Percentiles rank a stretch among this genome's conserved stretches.
Evolutionary conservation across 768 basidiomycete species (phyloP).

Genomic region (Lentinula raphanica): DNA sequence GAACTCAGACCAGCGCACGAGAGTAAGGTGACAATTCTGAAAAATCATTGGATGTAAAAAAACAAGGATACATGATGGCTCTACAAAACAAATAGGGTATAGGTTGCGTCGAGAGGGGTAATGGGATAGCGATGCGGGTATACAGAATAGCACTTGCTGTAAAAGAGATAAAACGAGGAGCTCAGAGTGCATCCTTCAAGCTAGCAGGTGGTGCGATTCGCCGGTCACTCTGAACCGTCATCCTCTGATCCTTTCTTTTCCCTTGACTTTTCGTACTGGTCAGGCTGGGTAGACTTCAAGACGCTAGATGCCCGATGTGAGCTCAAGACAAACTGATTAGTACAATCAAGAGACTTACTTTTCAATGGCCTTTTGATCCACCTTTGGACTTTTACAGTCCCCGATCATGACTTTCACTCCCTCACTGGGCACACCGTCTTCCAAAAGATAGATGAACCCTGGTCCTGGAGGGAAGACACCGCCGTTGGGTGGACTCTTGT

Average conservation of each 20-base stretch:
- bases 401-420: slow-evolving; percentile 67
- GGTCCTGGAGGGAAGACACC: slow-evolving; percentile 77
- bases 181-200: background rate
- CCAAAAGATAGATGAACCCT: slow-evolving; percentile 68
- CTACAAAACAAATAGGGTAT: background rate
- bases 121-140: background rate
- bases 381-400: slow-evolving; percentile 52
- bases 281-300: slow-evolving; percentile 3
- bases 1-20: too few relatives aligned
- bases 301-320: background rate
- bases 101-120: background rate
- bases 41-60: too few relatives aligned
- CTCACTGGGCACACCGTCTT: slow-evolving; percentile 58
- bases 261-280: slow-evolving; percentile 5
- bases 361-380: slow-evolving; percentile 48
- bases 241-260: background rate
- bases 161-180: background rate
- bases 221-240: background rate
- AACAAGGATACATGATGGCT: too few relatives aligned
- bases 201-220: background rate
- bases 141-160: background rate
- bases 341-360: slow-evolving; percentile 42
- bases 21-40: too few relatives aligned
- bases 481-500: slow-evolving; percentile 61
- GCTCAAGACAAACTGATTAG: background rate